Evolutionary conservation across 2,329 filamentous ascomycete species (phyloP).

Genomic region (Gyromitra esculenta): DNA sequence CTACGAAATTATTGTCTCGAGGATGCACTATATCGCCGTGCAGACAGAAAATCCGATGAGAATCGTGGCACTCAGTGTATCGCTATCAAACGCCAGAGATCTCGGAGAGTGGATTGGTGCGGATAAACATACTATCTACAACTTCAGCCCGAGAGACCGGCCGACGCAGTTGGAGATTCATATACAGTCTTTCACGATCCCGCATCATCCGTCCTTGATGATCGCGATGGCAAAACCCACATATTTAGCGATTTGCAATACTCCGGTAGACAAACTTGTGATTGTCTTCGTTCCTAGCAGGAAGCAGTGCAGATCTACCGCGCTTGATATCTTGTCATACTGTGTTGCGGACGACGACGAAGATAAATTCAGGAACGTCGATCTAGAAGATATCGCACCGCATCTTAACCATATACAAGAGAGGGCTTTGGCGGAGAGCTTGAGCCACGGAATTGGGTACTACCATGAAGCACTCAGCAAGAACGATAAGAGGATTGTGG

Average conservation of each 20-base stretch:
- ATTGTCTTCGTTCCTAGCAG: slow-evolving; percentile 91
- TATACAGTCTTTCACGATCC: slow-evolving; percentile 93
- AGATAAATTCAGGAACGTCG: slow-evolving; percentile 89
- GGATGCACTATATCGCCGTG: slow-evolving; percentile 94
- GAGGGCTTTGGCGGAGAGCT: slow-evolving; percentile 83
- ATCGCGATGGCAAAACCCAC: slow-evolving; percentile 96
- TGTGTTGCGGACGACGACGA: slow-evolving; percentile 90
- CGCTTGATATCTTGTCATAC: slow-evolving; percentile 85
- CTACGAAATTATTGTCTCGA: slow-evolving; percentile 96
- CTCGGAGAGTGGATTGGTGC: slow-evolving; percentile 98
- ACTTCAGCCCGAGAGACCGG: slow-evolving; percentile 92
- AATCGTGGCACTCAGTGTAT: slow-evolving; percentile 89
- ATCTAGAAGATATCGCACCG: slow-evolving; percentile 81
- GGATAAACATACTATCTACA: slow-evolving; percentile 97
- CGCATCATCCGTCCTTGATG: slow-evolving; percentile 98
- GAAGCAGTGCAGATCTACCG: slow-evolving; percentile 89
- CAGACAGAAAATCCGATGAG: slow-evolving; percentile 86
- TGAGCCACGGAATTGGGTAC: slow-evolving; percentile 94
- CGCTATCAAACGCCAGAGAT: slow-evolving; percentile 89
- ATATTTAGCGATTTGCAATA: slow-evolving; percentile 85
- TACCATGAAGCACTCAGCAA: slow-evolving; percentile 92
- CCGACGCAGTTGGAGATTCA: slow-evolving; percentile 91
- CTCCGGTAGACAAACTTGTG: slow-evolving; percentile 87
- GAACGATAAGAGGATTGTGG: slow-evolving; percentile 92
- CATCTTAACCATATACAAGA: slow-evolving; percentile 86